Conservation (phyloP, 2,329 filamentous ascomycete genomes). For the Penicillium sp. region DNA sequence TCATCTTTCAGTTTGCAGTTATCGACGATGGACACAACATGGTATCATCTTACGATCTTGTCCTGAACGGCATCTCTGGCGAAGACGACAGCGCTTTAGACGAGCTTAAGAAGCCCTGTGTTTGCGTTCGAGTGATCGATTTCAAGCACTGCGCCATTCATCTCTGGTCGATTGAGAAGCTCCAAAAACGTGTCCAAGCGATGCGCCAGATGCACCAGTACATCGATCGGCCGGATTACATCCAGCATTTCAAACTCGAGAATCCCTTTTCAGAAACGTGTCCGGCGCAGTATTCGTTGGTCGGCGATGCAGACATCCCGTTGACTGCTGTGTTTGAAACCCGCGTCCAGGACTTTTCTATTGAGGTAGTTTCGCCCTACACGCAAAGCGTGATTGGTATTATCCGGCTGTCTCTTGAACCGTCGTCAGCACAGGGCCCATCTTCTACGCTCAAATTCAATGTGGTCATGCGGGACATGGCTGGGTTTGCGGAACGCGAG, state of each 20-base stretch:
- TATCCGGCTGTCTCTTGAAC: constrained; percentile 84
- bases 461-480: constrained; percentile 93
- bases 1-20: constrained; percentile 92
- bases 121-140: constrained; percentile 85
- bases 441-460: constrained; percentile 95
- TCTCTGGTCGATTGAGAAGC: constrained; percentile 91
- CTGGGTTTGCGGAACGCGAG: constrained; percentile 92
- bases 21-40: constrained; percentile 83
- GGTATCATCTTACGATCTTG: constrained; percentile 93
- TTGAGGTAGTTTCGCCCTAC: constrained; percentile 89
- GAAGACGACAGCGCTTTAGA: constrained; percentile 84
- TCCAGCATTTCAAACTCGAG: constrained; percentile 85
- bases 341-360: constrained; percentile 85
- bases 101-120: constrained; percentile 78
- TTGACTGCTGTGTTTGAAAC: constrained; percentile 91
- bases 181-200: constrained; percentile 77
- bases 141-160: constrained; percentile 82
- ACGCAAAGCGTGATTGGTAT: constrained; percentile 89
- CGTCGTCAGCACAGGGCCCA: constrained; percentile 86
- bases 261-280: constrained; percentile 90
- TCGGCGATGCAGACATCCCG: constrained; percentile 91
- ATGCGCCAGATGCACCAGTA: constrained; percentile 99
- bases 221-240: constrained; percentile 89
- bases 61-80: constrained; percentile 81
- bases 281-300: constrained; percentile 85